Conservation (phyloP, 805 yeast genomes). For the Zygosaccharomyces rouxii region DNA sequence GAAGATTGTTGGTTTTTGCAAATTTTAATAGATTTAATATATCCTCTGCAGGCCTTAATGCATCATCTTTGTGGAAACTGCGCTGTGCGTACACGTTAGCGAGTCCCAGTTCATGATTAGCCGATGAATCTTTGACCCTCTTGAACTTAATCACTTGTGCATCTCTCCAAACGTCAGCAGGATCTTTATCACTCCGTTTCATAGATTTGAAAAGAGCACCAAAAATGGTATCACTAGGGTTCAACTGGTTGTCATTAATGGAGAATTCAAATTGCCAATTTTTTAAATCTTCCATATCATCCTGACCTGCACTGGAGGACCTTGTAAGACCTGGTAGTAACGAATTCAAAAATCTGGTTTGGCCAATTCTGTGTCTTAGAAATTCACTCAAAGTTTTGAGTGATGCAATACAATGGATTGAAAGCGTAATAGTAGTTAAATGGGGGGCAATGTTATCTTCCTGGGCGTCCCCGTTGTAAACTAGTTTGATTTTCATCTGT, state of each 20-base stretch:
- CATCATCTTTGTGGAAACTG: constrained; percentile 2
- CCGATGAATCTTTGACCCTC: constrained; percentile 31
- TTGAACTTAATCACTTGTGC: constrained; percentile 50
- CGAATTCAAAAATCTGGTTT: constrained; percentile 26
- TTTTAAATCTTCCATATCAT: constrained; percentile 12
- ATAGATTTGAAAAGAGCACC: constrained; percentile 60
- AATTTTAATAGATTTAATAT: constrained; percentile 48
- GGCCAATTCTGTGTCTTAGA: constrained; percentile 37
- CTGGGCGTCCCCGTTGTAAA: constrained; percentile 35
- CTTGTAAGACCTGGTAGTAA: constrained; percentile 18
- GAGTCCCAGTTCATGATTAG: constrained; percentile 13
- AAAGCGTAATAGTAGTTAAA: constrained; percentile 31
- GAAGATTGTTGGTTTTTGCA: constrained; percentile 40
- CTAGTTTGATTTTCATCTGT: constrained; percentile 59
- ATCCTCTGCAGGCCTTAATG: constrained; percentile 20
- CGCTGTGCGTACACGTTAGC: constrained; percentile 8
- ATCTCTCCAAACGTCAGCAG: constrained; percentile 52
- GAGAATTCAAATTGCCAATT: constrained; percentile 51
- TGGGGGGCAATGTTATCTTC: constrained; percentile 27
- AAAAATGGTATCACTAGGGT: constrained; percentile 65
- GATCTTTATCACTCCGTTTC: constrained; percentile 39
- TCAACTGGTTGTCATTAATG: constrained; percentile 52
- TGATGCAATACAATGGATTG: constrained; percentile 53
- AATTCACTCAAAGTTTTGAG: constrained; percentile 44
- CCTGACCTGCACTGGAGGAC: constrained; percentile 8